Evolutionary conservation across 768 basidiomycete species (phyloP).

Genomic region (Lactifluus pinguis): DNA sequence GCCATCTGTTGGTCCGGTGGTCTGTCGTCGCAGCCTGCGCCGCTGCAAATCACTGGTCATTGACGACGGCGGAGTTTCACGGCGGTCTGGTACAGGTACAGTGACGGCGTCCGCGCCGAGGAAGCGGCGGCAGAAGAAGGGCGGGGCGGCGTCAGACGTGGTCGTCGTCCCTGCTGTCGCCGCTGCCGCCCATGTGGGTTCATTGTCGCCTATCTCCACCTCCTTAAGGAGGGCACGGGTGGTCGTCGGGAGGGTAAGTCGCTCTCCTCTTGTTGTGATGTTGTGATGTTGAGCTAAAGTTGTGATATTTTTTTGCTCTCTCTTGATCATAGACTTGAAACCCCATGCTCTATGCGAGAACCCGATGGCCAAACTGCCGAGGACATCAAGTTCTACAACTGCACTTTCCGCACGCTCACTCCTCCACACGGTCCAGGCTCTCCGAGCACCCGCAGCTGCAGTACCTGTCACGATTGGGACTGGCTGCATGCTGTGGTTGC

Average conservation of each 20-base stretch:
- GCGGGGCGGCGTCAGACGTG: neutral
- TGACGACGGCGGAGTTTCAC: neutral
- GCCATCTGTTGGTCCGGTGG: neutral
- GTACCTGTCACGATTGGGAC: conserved; percentile 1
- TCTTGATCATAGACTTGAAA: conserved; percentile 26
- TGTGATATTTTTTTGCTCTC: neutral
- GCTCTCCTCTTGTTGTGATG: neutral
- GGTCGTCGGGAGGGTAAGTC: conserved; percentile 30
- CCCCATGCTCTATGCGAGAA: neutral
- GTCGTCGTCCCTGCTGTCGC: neutral
- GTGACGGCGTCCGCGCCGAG: neutral
- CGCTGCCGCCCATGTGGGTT: neutral
- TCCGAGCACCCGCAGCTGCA: no score
- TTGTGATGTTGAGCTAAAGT: neutral
- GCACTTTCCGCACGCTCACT: neutral
- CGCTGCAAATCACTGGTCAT: conserved; percentile 9
- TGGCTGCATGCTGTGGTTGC: conserved; percentile 9
- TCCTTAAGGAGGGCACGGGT: conserved; percentile 19
- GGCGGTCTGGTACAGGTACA: neutral
- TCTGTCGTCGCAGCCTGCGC: conserved; percentile 16
- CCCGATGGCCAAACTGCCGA: neutral
- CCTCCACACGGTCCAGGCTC: conserved; percentile 3
- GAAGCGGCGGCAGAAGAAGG: conserved; percentile 3
- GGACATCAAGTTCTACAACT: conserved; percentile 12
- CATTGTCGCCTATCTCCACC: conserved; percentile 21